phyloP scores from a whole-genome alignment of 2,329 filamentous ascomycete species.

The Ophiocordyceps robertsii region DNA sequence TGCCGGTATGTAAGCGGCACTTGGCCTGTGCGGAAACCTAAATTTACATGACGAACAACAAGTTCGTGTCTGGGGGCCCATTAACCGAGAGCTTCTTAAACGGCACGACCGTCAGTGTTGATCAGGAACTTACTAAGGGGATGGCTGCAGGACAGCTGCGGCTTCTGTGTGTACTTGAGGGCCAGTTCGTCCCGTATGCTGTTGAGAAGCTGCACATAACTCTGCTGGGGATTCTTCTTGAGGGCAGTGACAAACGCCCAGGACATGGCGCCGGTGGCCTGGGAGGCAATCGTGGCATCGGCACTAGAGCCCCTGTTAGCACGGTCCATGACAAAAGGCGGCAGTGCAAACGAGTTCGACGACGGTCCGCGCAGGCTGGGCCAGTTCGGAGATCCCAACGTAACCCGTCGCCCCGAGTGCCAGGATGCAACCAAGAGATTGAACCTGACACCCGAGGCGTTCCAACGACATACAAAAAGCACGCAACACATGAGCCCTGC shows the following conservation, averaged over 20 bases:
- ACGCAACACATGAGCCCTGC: background rate
- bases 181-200: conserved; percentile 88
- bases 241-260: conserved; percentile 91
- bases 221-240: conserved; percentile 95
- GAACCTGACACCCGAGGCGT: conserved; percentile 28
- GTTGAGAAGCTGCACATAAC: conserved; percentile 92
- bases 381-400: conserved; percentile 20
- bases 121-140: conserved; percentile 60
- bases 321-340: background rate
- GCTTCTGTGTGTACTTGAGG: conserved; percentile 84
- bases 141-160: conserved; percentile 93
- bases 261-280: conserved; percentile 96
- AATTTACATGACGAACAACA: conserved; percentile 47
- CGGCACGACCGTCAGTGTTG: background rate
- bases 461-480: conserved; percentile 8
- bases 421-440: conserved; percentile 21
- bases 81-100: conserved; percentile 3
- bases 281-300: conserved; percentile 79
- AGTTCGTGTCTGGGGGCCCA: conserved; percentile 36
- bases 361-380: no score
- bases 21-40: background rate
- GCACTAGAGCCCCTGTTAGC: conserved; percentile 38
- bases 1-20: background rate
- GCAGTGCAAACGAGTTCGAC: background rate
- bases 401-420: conserved; percentile 30